Percentiles rank a stretch among this genome's conserved stretches.
phyloP scores from a whole-genome alignment of 371 early-diverging fungal species.

The Syncephalastrum racemosum region DNA sequence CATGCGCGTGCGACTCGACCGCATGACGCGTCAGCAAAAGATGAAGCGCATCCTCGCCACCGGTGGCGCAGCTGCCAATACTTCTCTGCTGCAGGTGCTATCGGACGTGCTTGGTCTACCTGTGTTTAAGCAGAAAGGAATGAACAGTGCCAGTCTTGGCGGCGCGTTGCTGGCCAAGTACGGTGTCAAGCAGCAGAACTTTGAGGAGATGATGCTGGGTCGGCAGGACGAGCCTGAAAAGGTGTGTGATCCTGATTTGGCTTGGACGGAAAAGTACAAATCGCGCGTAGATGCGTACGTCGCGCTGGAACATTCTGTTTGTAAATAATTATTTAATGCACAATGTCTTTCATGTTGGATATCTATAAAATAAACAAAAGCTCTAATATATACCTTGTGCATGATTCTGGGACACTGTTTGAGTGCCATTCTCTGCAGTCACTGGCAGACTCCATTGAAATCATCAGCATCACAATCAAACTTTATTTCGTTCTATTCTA shows the following conservation, averaged over 20 bases:
- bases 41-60: conserved; percentile 61
- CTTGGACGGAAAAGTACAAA: conserved; percentile 13
- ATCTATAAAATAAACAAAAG: too few relatives aligned
- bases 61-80: conserved; percentile 77
- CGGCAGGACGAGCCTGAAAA: conserved; percentile 26
- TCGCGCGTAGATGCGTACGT: conserved; percentile 10
- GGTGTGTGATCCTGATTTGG: conserved; percentile 28
- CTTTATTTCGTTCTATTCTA: too few relatives aligned
- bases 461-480: too few relatives aligned
- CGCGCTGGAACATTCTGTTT: conserved; percentile 12
- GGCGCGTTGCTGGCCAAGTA: conserved; percentile 48
- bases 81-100: conserved; percentile 54
- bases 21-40: conserved; percentile 33
- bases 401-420: too few relatives aligned
- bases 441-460: too few relatives aligned
- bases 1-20: conserved; percentile 56
- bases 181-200: conserved; percentile 18
- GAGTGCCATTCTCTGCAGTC: too few relatives aligned
- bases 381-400: too few relatives aligned
- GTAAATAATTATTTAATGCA: too few relatives aligned
- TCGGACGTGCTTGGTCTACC: conserved; percentile 72
- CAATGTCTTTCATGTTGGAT: too few relatives aligned
- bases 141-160: conserved; percentile 50
- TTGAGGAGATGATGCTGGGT: conserved; percentile 41
- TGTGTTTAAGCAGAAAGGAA: conserved; percentile 55